phyloP scores from a whole-genome alignment of 441 rosid species.

The Isatis lusitanica region DNA sequence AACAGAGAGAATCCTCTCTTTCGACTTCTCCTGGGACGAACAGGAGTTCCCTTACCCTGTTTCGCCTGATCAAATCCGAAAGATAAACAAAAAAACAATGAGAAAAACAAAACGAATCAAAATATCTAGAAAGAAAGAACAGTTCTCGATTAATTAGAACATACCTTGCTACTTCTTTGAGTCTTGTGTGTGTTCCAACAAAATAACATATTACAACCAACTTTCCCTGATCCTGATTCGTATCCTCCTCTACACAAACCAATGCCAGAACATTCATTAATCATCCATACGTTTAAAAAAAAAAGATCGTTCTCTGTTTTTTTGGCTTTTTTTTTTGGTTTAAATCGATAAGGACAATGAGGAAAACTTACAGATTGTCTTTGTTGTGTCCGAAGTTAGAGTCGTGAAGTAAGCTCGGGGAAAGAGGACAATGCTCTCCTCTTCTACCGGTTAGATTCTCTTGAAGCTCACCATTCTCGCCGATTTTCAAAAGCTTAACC shows the following conservation, averaged over 20 bases:
- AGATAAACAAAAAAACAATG: neutral
- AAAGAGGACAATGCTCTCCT: constrained; percentile 60
- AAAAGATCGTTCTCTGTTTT: no score
- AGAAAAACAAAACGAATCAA: neutral
- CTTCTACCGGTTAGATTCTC: constrained; percentile 56
- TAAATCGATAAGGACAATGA: neutral
- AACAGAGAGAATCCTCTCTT: constrained; percentile 60
- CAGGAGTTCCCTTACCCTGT: constrained; percentile 59
- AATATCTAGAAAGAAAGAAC: neutral
- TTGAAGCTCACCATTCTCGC: constrained; percentile 47
- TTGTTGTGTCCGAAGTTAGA: constrained; percentile 53
- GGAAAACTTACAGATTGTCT: constrained; percentile 73
- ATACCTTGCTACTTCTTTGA: constrained; percentile 62
- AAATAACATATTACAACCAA: constrained; percentile 79
- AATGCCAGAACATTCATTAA: constrained; percentile 14
- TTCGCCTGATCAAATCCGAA: constrained; percentile 10
- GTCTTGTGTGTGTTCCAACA: constrained; percentile 73
- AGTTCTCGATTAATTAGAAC: neutral
- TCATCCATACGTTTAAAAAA: no score
- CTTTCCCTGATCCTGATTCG: constrained; percentile 74
- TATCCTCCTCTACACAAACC: constrained; percentile 68
- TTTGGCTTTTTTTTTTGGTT: no score
- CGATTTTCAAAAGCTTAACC: constrained; percentile 64
- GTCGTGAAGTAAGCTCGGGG: constrained; percentile 89
- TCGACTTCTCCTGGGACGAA: constrained; percentile 45